Evolutionary conservation across 73 alveolate species (phyloP).

Genomic region (Diophrys appendiculata): DNA sequence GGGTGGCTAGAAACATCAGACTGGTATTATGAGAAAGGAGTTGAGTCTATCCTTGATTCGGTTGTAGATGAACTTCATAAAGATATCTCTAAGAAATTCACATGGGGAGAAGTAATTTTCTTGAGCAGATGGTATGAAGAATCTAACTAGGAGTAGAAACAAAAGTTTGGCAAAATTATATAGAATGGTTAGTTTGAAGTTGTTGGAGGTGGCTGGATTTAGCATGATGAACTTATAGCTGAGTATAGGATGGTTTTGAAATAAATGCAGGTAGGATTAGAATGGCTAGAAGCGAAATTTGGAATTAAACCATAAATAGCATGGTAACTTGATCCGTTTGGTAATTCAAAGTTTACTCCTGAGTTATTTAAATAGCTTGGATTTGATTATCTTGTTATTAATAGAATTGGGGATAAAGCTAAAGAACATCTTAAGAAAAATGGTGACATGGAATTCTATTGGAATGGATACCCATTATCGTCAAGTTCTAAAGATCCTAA

Average conservation of each 20-base stretch:
- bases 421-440: conserved; percentile 25
- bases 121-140: conserved; percentile 69
- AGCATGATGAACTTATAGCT: conserved; percentile 86
- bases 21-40: conserved; percentile 58
- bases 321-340: conserved; percentile 91
- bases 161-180: conserved; percentile 52
- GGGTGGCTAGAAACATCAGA: conserved; percentile 90
- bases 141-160: conserved; percentile 1
- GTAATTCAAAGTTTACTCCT: conserved; percentile 73
- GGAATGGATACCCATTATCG: conserved; percentile 14
- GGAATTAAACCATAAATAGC: conserved; percentile 76
- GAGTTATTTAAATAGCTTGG: conserved; percentile 29
- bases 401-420: conserved; percentile 50
- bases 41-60: neutral
- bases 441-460: conserved; percentile 34
- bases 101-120: conserved; percentile 68
- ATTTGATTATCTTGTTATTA: conserved; percentile 34
- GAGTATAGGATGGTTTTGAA: conserved; percentile 63
- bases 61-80: conserved; percentile 25
- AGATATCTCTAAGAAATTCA: neutral
- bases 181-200: conserved; percentile 77
- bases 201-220: conserved; percentile 94
- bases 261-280: conserved; percentile 75
- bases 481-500: neutral
- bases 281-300: conserved; percentile 74